A percentile compares a stretch with the other conserved stretches of the same genome.
phyloP scores from a whole-genome alignment of 331 rosid species.

The Acacia concinna region DNA sequence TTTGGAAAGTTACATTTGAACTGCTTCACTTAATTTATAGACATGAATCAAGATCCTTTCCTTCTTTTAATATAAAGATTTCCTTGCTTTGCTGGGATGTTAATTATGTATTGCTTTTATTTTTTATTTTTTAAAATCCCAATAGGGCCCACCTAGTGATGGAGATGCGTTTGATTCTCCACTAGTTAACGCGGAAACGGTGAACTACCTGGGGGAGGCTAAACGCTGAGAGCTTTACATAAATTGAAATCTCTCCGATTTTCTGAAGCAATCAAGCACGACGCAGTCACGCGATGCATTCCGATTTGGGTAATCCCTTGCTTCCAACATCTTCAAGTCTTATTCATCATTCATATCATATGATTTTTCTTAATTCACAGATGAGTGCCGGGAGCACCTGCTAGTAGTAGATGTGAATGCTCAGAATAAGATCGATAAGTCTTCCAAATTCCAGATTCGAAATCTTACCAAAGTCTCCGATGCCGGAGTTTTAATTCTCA shows the following conservation, averaged over 20 bases:
- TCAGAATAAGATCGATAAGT: not conserved
- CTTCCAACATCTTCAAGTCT: not conserved
- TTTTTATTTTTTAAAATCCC: no score
- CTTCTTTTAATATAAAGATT: no score
- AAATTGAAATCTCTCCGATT: not conserved
- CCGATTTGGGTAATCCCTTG: not conserved
- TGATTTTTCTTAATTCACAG: constrained; percentile 11
- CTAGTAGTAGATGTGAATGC: constrained; percentile 40
- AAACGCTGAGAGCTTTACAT: not conserved
- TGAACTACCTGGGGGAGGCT: not conserved
- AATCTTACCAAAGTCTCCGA: constrained; percentile 58
- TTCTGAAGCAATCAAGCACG: not conserved
- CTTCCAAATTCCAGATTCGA: constrained; percentile 51
- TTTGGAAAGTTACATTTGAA: no score
- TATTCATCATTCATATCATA: not conserved
- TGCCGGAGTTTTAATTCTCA: constrained; percentile 57
- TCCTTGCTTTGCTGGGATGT: no score
- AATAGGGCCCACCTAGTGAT: not conserved
- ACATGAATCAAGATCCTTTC: no score
- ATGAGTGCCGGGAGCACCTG: constrained; percentile 48
- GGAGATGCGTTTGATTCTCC: not conserved
- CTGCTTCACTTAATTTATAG: no score
- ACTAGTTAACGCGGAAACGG: not conserved
- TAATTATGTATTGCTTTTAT: no score
- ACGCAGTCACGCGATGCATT: not conserved